Evolutionary conservation across 805 yeast species (phyloP).

Genomic region (Phaffomyces opuntiae): DNA sequence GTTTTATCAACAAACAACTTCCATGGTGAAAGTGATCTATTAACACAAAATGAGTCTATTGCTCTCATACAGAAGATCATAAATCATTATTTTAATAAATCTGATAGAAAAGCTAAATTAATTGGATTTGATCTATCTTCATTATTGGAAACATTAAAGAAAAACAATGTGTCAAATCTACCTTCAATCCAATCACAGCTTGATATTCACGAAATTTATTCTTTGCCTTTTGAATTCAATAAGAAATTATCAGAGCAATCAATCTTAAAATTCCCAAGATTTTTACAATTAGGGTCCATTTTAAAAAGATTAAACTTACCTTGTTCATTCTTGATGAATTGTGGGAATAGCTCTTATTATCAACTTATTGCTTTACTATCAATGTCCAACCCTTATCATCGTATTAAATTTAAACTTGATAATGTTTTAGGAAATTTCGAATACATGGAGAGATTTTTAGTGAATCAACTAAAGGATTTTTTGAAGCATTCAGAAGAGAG

Average conservation of each 20-base stretch:
- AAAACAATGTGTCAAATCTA: neutral
- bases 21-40: constrained; percentile 13
- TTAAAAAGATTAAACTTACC: constrained; percentile 14
- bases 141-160: neutral
- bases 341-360: constrained; percentile 16
- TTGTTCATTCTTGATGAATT: constrained; percentile 9
- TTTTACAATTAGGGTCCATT: constrained; percentile 8
- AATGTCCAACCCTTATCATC: constrained; percentile 14
- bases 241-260: neutral
- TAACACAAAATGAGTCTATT: constrained; percentile 7
- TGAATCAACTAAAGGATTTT: constrained; percentile 4
- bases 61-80: neutral
- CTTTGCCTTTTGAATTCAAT: constrained; percentile 9
- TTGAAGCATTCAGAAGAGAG: constrained; percentile 1
- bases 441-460: constrained; percentile 9
- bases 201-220: constrained; percentile 11
- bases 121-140: neutral
- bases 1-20: constrained; percentile 15
- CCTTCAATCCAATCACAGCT: neutral
- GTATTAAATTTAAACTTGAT: constrained; percentile 12
- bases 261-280: constrained; percentile 1
- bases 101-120: neutral
- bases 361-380: constrained; percentile 10
- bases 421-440: constrained; percentile 8
- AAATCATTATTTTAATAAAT: neutral